Evolutionary conservation across 345 rosid species (phyloP), one percentile per base, ranked within the genome.

Genomic region (Kandelia obovata): DNA sequence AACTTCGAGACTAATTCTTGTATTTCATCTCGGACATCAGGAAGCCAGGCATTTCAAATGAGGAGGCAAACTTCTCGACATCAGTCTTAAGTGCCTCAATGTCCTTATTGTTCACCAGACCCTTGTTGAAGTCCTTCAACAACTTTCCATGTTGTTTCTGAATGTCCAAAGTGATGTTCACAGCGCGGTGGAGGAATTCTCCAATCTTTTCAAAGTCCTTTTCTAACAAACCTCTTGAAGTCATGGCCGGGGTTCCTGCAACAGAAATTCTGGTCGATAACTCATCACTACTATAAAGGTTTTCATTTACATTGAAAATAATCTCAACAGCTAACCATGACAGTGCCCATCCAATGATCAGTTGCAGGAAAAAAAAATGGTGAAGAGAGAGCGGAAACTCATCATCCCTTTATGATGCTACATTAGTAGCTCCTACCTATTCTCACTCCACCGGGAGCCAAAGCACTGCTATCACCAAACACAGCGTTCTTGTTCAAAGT

Each of bases 371-470:
- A 43, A 43, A 39, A 9, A 39, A 2, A 39, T 2, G 46, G 10
- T 7, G 9, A 11, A 37, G 43, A 6, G 37, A 11, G 47, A 9
- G 47, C 2, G 47, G 47, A 39, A 43, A 13, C 49, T 43, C 5
- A 43, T 13, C 5, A 2, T 3, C 5, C 49, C 19, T 43, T 43
- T 13, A 11, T 3, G 11, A 56, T 31, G n/a, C 20, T 28, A 2
- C 8, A 11, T 62, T 15, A 21, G 5, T 2, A 53, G 46, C 57
- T 67, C 89, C 78, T 83, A 96, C 99, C 98, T 63, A 96, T 89
- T 84, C 99, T 81, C 30, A 96, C 99, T 23, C 99, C 99, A 77
- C 99, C 99, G 4, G 99, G 99, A 68, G 99, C 92, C 87, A 96
- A 85, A 64, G 99, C 99, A 83, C 99, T 96, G 84, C 99, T 96